A percentile compares a stretch with the other conserved stretches of the same genome.
These are phyloP conservation scores for Monosporascus sp. DNA, from an alignment of 2,329 filamentous ascomycete species.

Conservation along the genomic window DNA sequence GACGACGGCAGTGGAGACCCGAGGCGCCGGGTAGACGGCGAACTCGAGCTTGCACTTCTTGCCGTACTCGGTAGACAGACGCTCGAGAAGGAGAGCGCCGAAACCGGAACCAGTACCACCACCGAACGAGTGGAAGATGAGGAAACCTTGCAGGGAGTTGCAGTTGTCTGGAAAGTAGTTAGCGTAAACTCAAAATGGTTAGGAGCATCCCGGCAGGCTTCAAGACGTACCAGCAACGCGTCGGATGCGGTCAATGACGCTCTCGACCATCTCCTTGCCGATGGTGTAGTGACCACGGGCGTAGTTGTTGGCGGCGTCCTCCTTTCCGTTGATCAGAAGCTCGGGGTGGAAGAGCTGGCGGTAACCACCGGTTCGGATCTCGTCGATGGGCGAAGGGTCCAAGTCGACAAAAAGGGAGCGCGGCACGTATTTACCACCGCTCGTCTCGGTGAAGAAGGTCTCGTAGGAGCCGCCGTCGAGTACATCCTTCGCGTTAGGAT, in stretches of 20 bases:
- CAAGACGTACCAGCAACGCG: slow-evolving; percentile 57
- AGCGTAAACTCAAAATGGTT: slow-evolving; percentile 6
- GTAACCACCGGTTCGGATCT: slow-evolving; percentile 65
- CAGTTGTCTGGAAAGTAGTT: slow-evolving; percentile 55
- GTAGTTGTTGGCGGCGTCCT: slow-evolving; percentile 74
- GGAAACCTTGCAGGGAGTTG: slow-evolving; percentile 66
- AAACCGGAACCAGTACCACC: slow-evolving; percentile 70
- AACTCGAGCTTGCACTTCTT: slow-evolving; percentile 77
- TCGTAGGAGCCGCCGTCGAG: slow-evolving; percentile 61
- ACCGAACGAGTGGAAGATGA: slow-evolving; percentile 71
- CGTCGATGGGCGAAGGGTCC: slow-evolving; percentile 68
- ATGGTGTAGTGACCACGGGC: slow-evolving; percentile 72
- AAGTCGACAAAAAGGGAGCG: slow-evolving; percentile 69
- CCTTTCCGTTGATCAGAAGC: slow-evolving; percentile 67
- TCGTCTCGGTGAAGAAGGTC: slow-evolving; percentile 71
- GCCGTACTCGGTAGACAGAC: slow-evolving; percentile 66
- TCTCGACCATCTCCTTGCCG: slow-evolving; percentile 71
- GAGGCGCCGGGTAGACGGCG: slow-evolving; percentile 65
- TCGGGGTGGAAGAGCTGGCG: slow-evolving; percentile 69
- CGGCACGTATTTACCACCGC: slow-evolving; percentile 65
- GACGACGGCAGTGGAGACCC: slow-evolving; percentile 64
- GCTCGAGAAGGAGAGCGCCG: slow-evolving; percentile 66
- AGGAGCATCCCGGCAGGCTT: neutral
- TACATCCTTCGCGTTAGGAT: slow-evolving; percentile 55
- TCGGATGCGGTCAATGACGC: slow-evolving; percentile 64